Evolutionary conservation across 2,329 filamentous ascomycete species (phyloP), one percentile per base, ranked within the genome.

Genomic region (Penicillium sp.): DNA sequence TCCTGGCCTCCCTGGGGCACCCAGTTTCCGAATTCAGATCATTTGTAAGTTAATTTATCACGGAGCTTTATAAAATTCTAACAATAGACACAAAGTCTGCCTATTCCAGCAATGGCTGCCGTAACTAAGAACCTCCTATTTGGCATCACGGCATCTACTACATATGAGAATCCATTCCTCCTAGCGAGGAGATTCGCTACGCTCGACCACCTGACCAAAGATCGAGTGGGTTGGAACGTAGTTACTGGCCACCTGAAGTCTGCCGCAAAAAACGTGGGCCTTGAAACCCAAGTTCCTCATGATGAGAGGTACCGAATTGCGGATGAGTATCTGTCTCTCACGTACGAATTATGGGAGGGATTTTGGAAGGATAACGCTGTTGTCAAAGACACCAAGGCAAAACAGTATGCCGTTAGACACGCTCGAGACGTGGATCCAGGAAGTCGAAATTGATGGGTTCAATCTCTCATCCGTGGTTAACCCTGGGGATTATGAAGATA

Each of bases 351-450:
- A 1, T 81, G 84, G 68, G 80, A 88, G 63, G 83, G 81, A 0
- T 87, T 84, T 0, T 89, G 86, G 84, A 76, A 84, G 35, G 80
- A 84, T 54, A 83, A 87, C 64, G 86, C 86, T 0, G 83, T 89
- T 1, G 76, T 82, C 23, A 76, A 83, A 0, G 80, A 88, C 64
- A n/a, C n/a, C n/a, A n/a, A n/a, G n/a, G 40, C 16, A 6, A 18
- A 42, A 20, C 78, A 80, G 12, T 89, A 88, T 66, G 81, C 81
- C 1, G 75, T 81, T 30, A 80, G 70, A 73, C 55, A 68, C 71
- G 52, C 51, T 73, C 49, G 70, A 73, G 62, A 65, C 71, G 1
- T 81, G 77, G 77, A 63, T 79, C 5, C 62, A 66, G 1, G 77
- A 69, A 51, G 73, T 70, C 1, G 75, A 76, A 47, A 59, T 78